Conservation (phyloP, 495 filamentous ascomycete genomes). For the Penicillium turbatum region DNA sequence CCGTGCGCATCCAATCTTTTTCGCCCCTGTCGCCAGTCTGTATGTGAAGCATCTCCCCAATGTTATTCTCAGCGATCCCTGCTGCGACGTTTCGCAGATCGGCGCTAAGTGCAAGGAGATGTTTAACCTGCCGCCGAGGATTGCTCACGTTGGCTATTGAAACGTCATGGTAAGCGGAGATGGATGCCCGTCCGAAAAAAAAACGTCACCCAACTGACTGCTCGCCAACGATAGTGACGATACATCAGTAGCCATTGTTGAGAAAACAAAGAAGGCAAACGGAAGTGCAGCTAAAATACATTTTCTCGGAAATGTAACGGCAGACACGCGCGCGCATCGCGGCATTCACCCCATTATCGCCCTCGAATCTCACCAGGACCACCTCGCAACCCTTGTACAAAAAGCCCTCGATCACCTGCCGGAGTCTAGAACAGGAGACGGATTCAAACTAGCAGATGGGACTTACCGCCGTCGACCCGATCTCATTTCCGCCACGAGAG, state of each 20-base stretch:
- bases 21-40: slow-evolving; percentile 11
- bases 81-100: slow-evolving; percentile 22
- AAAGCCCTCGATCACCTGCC: slow-evolving; percentile 59
- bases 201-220: slow-evolving; percentile 9
- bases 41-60: slow-evolving; percentile 12
- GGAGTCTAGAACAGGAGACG: slow-evolving; percentile 10
- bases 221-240: slow-evolving; percentile 62
- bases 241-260: slow-evolving; percentile 82
- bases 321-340: slow-evolving; percentile 62
- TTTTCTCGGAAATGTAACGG: slow-evolving; percentile 80
- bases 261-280: slow-evolving; percentile 41
- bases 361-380: slow-evolving; percentile 65
- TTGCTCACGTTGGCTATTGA: slow-evolving; percentile 84
- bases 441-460: slow-evolving; percentile 23
- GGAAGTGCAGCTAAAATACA: slow-evolving; percentile 51
- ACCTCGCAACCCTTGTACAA: slow-evolving; percentile 60
- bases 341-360: slow-evolving; percentile 78
- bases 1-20: slow-evolving; percentile 33
- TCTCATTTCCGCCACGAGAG: slow-evolving; percentile 80
- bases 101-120: slow-evolving; percentile 5
- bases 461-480: slow-evolving; percentile 55
- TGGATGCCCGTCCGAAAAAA: neutral
- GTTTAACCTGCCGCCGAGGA: slow-evolving; percentile 27
- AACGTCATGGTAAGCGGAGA: slow-evolving; percentile 64
- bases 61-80: slow-evolving; percentile 26